Percentiles rank a stretch among this genome's conserved stretches.
Evolutionary conservation across 495 filamentous ascomycete species (phyloP).

Genomic region (Elasticomyces elasticus): DNA sequence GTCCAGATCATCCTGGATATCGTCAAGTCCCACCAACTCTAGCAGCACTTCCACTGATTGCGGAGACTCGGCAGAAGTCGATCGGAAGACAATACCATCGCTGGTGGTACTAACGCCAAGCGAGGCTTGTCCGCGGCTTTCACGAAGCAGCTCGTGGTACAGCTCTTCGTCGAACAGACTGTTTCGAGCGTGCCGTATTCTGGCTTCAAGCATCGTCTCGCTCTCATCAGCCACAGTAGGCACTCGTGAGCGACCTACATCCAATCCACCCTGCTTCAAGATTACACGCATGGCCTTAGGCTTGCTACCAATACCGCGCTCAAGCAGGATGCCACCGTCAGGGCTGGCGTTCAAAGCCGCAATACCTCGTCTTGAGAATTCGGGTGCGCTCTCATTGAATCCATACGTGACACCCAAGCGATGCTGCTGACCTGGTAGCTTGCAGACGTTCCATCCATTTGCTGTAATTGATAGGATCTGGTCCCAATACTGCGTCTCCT

Average conservation of each 20-base stretch:
- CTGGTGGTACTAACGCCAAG: conserved; percentile 54
- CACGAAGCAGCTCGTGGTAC: conserved; percentile 80
- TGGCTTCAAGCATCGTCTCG: conserved; percentile 45
- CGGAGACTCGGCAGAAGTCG: neutral
- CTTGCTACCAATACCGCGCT: conserved; percentile 52
- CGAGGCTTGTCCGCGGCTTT: conserved; percentile 58
- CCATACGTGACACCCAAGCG: conserved; percentile 80
- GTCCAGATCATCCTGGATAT: neutral
- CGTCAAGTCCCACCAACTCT: conserved; percentile 17
- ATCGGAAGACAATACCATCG: conserved; percentile 39
- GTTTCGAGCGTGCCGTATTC: conserved; percentile 73
- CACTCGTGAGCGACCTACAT: conserved; percentile 45
- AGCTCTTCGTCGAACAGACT: conserved; percentile 85
- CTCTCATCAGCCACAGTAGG: conserved; percentile 29
- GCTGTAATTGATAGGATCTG: conserved; percentile 70
- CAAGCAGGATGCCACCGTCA: conserved; percentile 64
- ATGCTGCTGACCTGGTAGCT: conserved; percentile 53
- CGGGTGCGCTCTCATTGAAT: conserved; percentile 64
- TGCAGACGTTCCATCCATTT: conserved; percentile 72
- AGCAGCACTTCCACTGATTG: conserved; percentile 6
- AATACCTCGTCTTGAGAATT: conserved; percentile 68
- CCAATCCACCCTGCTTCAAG: conserved; percentile 34
- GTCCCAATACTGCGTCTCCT: conserved; percentile 81
- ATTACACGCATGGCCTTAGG: conserved; percentile 57
- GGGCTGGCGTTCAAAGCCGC: conserved; percentile 64